These are phyloP conservation scores for Ganoderma resinaceum DNA, from an alignment of 1,284 basidiomycete genomes.

Conservation along the genomic window DNA sequence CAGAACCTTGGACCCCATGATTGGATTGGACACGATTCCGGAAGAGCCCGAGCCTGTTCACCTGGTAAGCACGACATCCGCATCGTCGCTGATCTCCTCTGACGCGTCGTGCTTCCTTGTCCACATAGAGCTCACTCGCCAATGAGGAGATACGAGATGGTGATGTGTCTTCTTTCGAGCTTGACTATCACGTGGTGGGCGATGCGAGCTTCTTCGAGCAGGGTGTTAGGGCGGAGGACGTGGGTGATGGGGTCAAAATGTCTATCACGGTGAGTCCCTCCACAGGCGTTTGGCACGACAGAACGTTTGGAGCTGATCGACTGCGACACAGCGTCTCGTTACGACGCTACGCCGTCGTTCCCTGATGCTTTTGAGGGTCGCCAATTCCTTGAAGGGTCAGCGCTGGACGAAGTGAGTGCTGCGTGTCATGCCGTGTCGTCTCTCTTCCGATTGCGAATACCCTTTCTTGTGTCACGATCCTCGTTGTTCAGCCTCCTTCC, in stretches of 20 bases:
- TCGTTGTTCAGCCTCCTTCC: neutral
- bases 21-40: neutral
- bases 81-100: neutral
- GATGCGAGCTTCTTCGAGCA: slow-evolving; percentile 1
- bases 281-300: neutral
- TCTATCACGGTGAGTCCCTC: slow-evolving; percentile 1
- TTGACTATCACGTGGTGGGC: slow-evolving; percentile 1
- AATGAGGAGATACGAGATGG: neutral
- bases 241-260: neutral
- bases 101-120: neutral
- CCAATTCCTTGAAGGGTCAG: neutral
- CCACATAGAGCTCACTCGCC: neutral
- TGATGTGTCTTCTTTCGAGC: slow-evolving; percentile 5
- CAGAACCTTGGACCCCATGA: neutral
- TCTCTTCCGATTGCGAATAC: neutral
- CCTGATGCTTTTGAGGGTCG: neutral
- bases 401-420: slow-evolving; percentile 5
- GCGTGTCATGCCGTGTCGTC: neutral
- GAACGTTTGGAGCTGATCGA: neutral
- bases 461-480: neutral
- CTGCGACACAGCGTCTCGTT: neutral
- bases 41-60: neutral
- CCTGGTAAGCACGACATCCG: neutral
- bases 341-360: neutral
- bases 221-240: neutral